Evolutionary conservation across 2,329 filamentous ascomycete species (phyloP).

Genomic region (Curvularia sp.): DNA sequence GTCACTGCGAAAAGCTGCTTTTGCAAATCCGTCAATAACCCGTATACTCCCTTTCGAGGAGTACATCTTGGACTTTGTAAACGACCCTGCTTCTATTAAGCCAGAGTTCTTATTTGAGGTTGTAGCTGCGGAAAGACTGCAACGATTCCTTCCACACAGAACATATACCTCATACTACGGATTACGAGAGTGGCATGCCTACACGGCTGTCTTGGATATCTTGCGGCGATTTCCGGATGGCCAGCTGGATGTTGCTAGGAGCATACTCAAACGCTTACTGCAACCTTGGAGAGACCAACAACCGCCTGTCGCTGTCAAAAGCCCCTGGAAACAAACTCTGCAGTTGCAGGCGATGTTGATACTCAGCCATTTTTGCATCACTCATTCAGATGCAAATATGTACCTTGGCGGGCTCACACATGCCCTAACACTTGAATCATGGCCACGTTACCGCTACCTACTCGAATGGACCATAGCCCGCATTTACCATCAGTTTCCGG

Average conservation of each 20-base stretch:
- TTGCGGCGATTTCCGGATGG: slow-evolving; percentile 48
- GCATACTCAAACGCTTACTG: slow-evolving; percentile 47
- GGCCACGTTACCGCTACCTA: slow-evolving; percentile 57
- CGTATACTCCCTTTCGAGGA: slow-evolving; percentile 48
- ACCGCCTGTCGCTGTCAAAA: slow-evolving; percentile 53
- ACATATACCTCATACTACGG: slow-evolving; percentile 56
- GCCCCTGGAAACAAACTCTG: slow-evolving; percentile 57
- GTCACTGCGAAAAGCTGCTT: slow-evolving; percentile 42
- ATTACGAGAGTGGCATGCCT: slow-evolving; percentile 51
- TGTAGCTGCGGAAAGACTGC: slow-evolving; percentile 45
- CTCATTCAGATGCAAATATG: slow-evolving; percentile 32
- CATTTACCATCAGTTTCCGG: slow-evolving; percentile 48
- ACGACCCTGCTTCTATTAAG: slow-evolving; percentile 52
- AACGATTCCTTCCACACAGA: slow-evolving; percentile 40
- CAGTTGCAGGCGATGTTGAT: slow-evolving; percentile 57
- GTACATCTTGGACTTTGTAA: slow-evolving; percentile 50
- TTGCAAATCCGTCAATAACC: slow-evolving; percentile 37
- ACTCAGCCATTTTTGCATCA: slow-evolving; percentile 49
- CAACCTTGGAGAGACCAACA: slow-evolving; percentile 55
- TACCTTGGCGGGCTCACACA: slow-evolving; percentile 51
- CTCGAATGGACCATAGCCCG: slow-evolving; percentile 58
- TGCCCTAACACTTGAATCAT: slow-evolving; percentile 54
- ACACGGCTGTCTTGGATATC: slow-evolving; percentile 56
- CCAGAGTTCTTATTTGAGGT: slow-evolving; percentile 57
- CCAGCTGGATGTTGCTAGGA: slow-evolving; percentile 31